Percentiles rank a stretch among this genome's conserved stretches.
Conservation (phyloP, 257 asterid genomes). For the Gentiana dahurica region DNA sequence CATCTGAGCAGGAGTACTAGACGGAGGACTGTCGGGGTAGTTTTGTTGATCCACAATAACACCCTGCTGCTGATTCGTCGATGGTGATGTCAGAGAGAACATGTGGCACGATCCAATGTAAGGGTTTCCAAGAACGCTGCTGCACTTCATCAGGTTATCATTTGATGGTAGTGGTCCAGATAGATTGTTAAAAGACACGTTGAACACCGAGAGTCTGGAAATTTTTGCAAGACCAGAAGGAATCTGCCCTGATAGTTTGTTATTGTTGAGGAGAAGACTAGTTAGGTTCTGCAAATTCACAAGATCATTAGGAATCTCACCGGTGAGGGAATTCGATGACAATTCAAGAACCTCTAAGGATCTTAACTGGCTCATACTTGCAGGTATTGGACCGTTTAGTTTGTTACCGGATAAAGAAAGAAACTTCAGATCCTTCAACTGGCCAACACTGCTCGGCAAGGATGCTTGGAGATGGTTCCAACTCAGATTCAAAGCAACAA, state of each 20-base stretch:
- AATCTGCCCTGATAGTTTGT: slow-evolving; percentile 1
- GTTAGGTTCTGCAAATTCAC: neutral
- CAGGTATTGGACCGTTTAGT: slow-evolving; percentile 7
- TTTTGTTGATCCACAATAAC: slow-evolving; percentile 24
- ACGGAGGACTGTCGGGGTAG: neutral
- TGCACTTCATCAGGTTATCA: slow-evolving; percentile 2
- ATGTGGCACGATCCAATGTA: neutral
- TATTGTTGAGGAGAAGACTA: neutral
- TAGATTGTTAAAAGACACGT: slow-evolving; percentile 3
- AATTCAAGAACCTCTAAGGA: slow-evolving; percentile 10
- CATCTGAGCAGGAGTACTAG: neutral
- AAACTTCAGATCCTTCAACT: slow-evolving; percentile 3
- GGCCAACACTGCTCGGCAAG: slow-evolving; percentile 4
- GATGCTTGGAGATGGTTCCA: slow-evolving; percentile 7
- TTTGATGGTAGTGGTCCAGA: neutral
- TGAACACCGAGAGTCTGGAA: neutral
- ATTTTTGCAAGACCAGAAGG: neutral
- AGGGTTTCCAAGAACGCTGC: neutral
- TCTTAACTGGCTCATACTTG: neutral
- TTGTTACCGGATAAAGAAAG: slow-evolving; percentile 6
- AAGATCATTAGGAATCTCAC: neutral
- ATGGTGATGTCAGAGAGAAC: neutral
- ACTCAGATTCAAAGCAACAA: slow-evolving; percentile 11
- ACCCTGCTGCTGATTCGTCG: slow-evolving; percentile 25
- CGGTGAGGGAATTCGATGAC: slow-evolving; percentile 7